Conservation (phyloP, 192 early-diverging fungal species). For the Gaertneriomyces sp. region DNA sequence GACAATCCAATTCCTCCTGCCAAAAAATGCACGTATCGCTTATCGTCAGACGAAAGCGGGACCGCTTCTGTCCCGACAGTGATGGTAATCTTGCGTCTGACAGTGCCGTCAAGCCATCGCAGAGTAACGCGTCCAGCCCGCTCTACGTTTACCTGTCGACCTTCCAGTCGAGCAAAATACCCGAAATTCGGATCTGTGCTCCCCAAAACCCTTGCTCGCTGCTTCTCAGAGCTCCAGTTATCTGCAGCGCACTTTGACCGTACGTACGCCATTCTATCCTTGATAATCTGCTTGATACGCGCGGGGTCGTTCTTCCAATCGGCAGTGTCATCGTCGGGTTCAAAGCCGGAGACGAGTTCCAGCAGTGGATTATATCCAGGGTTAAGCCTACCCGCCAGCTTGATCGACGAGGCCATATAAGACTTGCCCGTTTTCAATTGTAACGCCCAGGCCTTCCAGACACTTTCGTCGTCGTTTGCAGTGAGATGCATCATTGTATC, state of each 20-base stretch:
- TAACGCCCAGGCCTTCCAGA: constrained; percentile 1
- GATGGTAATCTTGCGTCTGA: too few relatives aligned
- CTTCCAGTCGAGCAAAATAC: too few relatives aligned
- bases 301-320: constrained; percentile 18
- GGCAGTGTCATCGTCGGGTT: constrained; percentile 1
- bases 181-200: neutral
- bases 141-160: too few relatives aligned
- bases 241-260: neutral
- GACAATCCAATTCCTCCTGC: too few relatives aligned
- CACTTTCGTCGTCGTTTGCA: neutral
- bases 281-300: constrained; percentile 1
- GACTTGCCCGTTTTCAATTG: neutral
- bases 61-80: too few relatives aligned
- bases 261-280: constrained; percentile 2
- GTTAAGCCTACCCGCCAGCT: neutral
- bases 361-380: neutral
- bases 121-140: too few relatives aligned
- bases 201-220: neutral
- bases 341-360: constrained; percentile 7
- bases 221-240: constrained; percentile 6
- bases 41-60: too few relatives aligned
- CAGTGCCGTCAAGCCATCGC: too few relatives aligned
- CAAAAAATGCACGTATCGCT: too few relatives aligned
- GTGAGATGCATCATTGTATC: constrained; percentile 10
- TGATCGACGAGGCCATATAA: neutral